These are phyloP conservation scores for Mycena floridula DNA, from an alignment of 768 basidiomycete genomes.

Conservation along the genomic window DNA sequence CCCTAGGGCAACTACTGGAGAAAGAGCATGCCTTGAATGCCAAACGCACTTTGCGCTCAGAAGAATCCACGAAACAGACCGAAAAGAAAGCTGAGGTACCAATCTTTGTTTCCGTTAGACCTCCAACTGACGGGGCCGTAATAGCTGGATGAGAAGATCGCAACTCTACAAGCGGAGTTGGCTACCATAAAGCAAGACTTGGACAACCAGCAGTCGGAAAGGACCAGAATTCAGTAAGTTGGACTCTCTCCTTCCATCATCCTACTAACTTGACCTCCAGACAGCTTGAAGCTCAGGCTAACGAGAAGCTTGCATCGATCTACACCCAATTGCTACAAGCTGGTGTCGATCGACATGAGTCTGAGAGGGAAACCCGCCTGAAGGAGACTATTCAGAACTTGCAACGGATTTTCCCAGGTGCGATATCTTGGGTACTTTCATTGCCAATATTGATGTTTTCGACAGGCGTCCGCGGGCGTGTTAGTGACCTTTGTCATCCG, in stretches of 20 bases:
- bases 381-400: slow-evolving; percentile 83
- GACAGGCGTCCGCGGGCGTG: slow-evolving; percentile 82
- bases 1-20: slow-evolving; percentile 59
- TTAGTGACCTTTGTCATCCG: slow-evolving; percentile 93
- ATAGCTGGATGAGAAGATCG: slow-evolving; percentile 58
- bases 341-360: slow-evolving; percentile 82
- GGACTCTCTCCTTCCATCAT: background rate
- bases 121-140: too few relatives aligned
- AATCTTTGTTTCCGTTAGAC: background rate
- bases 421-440: too few relatives aligned
- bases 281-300: slow-evolving; percentile 84
- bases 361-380: slow-evolving; percentile 73
- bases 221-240: slow-evolving; percentile 68
- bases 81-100: slow-evolving; percentile 54
- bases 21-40: slow-evolving; percentile 60
- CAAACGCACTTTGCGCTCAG: slow-evolving; percentile 47
- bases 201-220: slow-evolving; percentile 81
- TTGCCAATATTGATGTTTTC: background rate
- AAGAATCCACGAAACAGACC: slow-evolving; percentile 44
- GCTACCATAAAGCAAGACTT: slow-evolving; percentile 65
- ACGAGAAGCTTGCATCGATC: slow-evolving; percentile 82
- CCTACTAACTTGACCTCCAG: slow-evolving; percentile 30
- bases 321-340: slow-evolving; percentile 86
- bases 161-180: slow-evolving; percentile 54
- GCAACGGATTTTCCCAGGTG: slow-evolving; percentile 90